Evolutionary conservation across 2,329 filamentous ascomycete genomes (phyloP), one percentile per base, ranked within the genome.

Genomic region (Exophiala lecanii-corni): DNA sequence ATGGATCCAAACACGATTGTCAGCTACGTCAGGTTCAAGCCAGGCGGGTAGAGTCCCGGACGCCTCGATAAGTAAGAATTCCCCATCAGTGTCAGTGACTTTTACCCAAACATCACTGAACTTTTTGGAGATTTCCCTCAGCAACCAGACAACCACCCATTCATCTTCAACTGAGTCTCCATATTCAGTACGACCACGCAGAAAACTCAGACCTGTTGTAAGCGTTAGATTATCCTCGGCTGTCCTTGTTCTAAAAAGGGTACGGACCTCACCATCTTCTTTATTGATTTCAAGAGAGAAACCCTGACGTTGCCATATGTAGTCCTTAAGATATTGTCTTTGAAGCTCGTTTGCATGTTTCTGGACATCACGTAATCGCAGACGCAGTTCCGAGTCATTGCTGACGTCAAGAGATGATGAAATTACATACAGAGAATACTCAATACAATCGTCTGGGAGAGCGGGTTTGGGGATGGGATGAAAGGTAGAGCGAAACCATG

Each of bases 81-180:
- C 89, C 56, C 94, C 94, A 65, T 97, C 92, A 36, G 81, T 84
- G 62, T 98, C 92, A 47, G 78, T 81, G 3, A 94, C 75, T 36
- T 86, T 81, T 35, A 89, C 77, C 89, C 91, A 98, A 5, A 89
- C 71, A 47, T 84, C 74, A 3, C 79, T 71, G 56, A 86, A 86
- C 26, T 76, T 73, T 55, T 75, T 84, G 55, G 83, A 89, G 55
- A 97, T 68, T 65, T 94, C 84, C 33, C 86, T 80, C 20, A 98
- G 72, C 4, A 97, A 69, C 66, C 89, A 95, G 15, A 97, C 89
- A 47, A 97, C 82, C 4, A 97, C 76, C 94, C 92, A 98, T 69
- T 98, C 94, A 57, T 98, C 92, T 59, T 95, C 91, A 3, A 97
- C 82, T 0, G 89, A 92, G 64, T 98, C 94, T 6, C 91, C 89